These are phyloP conservation scores for Fusarium liriodendri DNA, from an alignment of 2,329 filamentous ascomycete species.

Conservation along the genomic window DNA sequence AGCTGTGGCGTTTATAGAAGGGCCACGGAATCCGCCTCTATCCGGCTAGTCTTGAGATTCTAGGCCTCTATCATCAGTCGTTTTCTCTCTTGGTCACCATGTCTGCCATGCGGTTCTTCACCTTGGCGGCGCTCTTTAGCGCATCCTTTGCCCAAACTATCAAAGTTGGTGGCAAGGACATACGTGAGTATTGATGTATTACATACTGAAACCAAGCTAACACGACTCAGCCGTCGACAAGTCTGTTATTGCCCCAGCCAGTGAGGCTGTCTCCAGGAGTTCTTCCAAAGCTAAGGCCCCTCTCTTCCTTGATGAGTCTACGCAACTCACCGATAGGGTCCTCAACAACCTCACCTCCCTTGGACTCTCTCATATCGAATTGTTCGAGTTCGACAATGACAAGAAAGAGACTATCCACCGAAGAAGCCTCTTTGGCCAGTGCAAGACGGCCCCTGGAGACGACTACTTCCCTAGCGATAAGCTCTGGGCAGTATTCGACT, in stretches of 20 bases:
- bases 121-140: constrained; percentile 25
- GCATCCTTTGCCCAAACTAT: constrained; percentile 41
- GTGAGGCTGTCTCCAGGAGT: constrained; percentile 17
- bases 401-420: not conserved
- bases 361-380: constrained; percentile 44
- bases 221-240: constrained; percentile 16
- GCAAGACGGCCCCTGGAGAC: constrained; percentile 47
- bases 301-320: constrained; percentile 37
- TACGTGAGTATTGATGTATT: constrained; percentile 29
- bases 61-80: not conserved
- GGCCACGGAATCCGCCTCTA: not conserved
- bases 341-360: constrained; percentile 47
- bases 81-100: constrained; percentile 3
- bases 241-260: constrained; percentile 39
- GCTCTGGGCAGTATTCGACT: constrained; percentile 48
- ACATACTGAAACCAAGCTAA: not conserved
- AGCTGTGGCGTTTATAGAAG: constrained; percentile 1
- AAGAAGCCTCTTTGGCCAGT: constrained; percentile 27
- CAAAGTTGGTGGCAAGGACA: constrained; percentile 36
- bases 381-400: constrained; percentile 48
- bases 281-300: constrained; percentile 16
- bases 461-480: constrained; percentile 40
- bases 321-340: constrained; percentile 50
- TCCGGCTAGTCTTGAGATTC: not conserved
- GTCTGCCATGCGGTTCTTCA: constrained; percentile 27